These are phyloP conservation scores for Elsinoe australis DNA, from an alignment of 2,329 filamentous ascomycete species.

Conservation along the genomic window DNA sequence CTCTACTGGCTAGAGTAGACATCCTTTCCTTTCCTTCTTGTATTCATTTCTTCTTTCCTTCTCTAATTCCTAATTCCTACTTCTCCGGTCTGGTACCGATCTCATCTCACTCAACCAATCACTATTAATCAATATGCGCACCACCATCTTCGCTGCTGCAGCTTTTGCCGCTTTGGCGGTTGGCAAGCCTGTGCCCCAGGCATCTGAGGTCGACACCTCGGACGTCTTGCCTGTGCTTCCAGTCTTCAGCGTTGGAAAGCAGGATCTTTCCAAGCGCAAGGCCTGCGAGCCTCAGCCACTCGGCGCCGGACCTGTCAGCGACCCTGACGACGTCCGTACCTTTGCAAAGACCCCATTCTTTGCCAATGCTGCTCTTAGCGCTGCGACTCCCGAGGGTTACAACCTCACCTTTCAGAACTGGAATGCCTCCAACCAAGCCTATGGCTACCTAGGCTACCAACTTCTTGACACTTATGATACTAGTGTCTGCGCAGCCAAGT, in stretches of 20 bases:
- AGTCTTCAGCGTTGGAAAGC: neutral
- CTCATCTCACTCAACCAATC: neutral
- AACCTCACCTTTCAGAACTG: constrained; percentile 19
- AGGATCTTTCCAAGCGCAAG: neutral
- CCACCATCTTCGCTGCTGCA: neutral
- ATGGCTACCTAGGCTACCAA: constrained; percentile 24
- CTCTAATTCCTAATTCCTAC: neutral
- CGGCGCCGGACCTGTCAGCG: constrained; percentile 10
- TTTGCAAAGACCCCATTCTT: constrained; percentile 20
- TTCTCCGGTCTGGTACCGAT: constrained; percentile 4
- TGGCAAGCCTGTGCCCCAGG: neutral
- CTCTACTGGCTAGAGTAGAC: constrained; percentile 14
- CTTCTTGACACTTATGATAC: constrained; percentile 27
- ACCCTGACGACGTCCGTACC: constrained; percentile 19
- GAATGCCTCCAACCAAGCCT: constrained; percentile 19
- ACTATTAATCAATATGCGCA: neutral
- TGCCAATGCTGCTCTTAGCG: constrained; percentile 19
- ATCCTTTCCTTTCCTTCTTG: neutral
- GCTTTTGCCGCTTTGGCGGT: neutral
- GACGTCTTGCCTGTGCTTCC: neutral
- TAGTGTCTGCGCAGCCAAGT: constrained; percentile 24
- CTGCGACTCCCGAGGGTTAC: constrained; percentile 20
- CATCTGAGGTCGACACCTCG: neutral
- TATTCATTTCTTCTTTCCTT: neutral
- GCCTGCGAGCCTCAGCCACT: constrained; percentile 6